Percentiles rank a stretch among this genome's conserved stretches.
Conservation (phyloP, 2,329 filamentous ascomycete species). For the Hymenoscyphus albidus region DNA sequence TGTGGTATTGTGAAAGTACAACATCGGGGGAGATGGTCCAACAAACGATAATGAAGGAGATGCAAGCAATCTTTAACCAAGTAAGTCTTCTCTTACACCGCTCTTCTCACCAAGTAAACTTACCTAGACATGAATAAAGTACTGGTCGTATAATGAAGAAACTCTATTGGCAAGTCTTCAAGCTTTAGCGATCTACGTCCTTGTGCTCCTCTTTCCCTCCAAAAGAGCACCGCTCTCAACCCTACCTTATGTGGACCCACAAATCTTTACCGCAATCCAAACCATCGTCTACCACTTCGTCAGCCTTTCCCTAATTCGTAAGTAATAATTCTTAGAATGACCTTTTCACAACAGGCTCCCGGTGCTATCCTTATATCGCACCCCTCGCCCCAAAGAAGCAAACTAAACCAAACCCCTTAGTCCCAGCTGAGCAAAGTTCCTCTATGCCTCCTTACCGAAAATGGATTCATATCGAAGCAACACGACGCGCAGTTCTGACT, state of each 20-base stretch:
- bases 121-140: conserved; percentile 24
- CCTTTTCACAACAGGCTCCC: conserved; percentile 13
- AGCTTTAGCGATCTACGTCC: conserved; percentile 37
- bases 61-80: conserved; percentile 33
- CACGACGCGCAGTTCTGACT: conserved; percentile 43
- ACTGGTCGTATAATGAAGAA: conserved; percentile 34
- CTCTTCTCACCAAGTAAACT: too few species aligned
- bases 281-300: conserved; percentile 34
- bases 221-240: conserved; percentile 19
- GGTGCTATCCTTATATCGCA: too few species aligned
- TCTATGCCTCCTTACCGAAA: conserved; percentile 35
- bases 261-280: conserved; percentile 35
- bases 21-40: conserved; percentile 34
- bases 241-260: conserved; percentile 24
- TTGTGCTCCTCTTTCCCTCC: conserved; percentile 39
- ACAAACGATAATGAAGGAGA: conserved; percentile 34
- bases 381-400: too few species aligned
- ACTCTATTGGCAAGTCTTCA: conserved; percentile 38
- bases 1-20: conserved; percentile 37
- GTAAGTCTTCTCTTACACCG: conserved; percentile 26
- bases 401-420: too few species aligned
- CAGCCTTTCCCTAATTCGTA: conserved; percentile 30
- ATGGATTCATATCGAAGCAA: conserved; percentile 50
- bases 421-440: conserved; percentile 36
- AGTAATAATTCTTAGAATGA: too few species aligned